Base-by-base conservation (phyloP, 2,329 filamentous ascomycete genomes). In the Celoporthe dispersa region DNA sequence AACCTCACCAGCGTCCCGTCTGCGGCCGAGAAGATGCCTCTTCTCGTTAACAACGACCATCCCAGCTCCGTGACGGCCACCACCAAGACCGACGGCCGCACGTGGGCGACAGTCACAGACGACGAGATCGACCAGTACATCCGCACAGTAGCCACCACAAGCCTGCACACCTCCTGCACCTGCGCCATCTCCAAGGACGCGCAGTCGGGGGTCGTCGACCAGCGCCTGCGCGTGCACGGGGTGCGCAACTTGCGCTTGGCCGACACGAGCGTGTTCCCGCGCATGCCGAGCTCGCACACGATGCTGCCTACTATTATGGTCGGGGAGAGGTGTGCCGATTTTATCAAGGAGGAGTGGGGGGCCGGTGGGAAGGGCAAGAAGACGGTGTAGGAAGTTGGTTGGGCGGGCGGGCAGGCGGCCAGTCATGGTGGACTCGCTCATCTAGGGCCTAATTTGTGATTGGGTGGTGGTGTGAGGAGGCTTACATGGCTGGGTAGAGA, bases 91-190 rank as follows among this genome's bases (percentile, higher is more conserved):
- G 57, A 60, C 57, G 57, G 57, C 33, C 69, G 68, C 16, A 69
- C 60, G 1, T 79, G 76, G 77, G 66, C 71, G 22, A 75, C 74
- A 5, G 73, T 76, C 6, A 73, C 75, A 1, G 77, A 80, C 28
- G 73, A 70, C 1, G 75, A 80, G 64, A 76, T 80, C 28, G 79
- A 80, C 25, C 73, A 70, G 7, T 80, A 75, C 25, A 67, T 71
- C 8, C 65, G 71, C 41, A 71, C 68, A 7, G 71, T 74, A 4
- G 71, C 69, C 41, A 64, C 73, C 16, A 74, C 74, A 7, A 73
- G 73, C 37, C 75, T 79, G 19, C 82, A 84, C 55, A 80, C 81
- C 19, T 76, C 78, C 33, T 80, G 81, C 14, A 83, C 85, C 75
- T 79, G 83, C 72, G 80, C 80, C 11, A 80, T 80, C 71, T 78